Evolutionary conservation across 345 rosid species (phyloP), one percentile per base, ranked within the genome.

Genomic region (Lagerstroemia speciosa): DNA sequence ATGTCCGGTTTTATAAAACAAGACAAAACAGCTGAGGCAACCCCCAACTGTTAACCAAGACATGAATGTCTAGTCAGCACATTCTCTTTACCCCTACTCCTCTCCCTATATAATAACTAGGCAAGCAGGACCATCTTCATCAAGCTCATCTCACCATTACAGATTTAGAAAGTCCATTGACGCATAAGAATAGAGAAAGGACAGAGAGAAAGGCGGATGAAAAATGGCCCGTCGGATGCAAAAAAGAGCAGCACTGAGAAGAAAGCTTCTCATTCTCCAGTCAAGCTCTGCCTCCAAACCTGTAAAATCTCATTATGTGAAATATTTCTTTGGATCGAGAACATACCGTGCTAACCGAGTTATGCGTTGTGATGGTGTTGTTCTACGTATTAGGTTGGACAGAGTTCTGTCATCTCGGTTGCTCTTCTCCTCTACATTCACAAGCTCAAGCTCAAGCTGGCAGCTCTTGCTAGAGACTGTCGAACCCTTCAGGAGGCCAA

Each of bases 401-500:
- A 67, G 77, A 80, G 73, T 30, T 80, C 83, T 66, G 48, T 73
- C 46, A 37, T 79, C 65, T 71, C 67, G 74, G 90, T 82, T 52
- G 73, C 83, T 74, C 73, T 87, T 66, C 34, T 58, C 29, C 75
- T 80, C 29, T 77, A 80, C 78, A 82, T 84, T 69, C 70, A 62
- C 83, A 77, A 80, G 79, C 88, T 89, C 71, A 85, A 81, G 78
- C 82, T 83, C 70, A 76, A 81, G 80, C 64, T 88, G 79, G 82
- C 84, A 72, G 85, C 85, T 46, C 68, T 85, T 52, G 68, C 80
- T 67, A 81, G 74, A 78, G 82, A 84, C 41, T 72, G 74, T 68
- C 68, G 72, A 38, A 74, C 70, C 75, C 74, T 86, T 30, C 46
- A 78, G 72, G 86, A 83, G 29, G 67, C 80, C 72, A 79, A 79